Evolutionary conservation across 2,329 filamentous ascomycete genomes (phyloP).

Genomic region (Alternaria brassicae): DNA sequence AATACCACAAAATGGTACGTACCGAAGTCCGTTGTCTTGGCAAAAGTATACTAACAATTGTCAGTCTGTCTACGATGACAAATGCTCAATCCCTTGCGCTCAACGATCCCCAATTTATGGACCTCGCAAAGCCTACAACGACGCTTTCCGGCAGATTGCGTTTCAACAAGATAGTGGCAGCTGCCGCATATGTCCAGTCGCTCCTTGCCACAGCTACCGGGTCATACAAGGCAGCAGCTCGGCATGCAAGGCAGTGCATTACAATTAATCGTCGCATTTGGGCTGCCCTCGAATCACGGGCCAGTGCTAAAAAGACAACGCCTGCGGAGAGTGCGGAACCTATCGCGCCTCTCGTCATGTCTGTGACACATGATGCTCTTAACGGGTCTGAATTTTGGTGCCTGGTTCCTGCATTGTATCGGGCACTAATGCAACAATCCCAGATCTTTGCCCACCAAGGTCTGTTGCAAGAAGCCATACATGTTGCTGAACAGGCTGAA

Average conservation of each 20-base stretch:
- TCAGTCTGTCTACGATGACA: conserved; percentile 40
- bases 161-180: conserved; percentile 62
- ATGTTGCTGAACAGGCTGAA: conserved; percentile 83
- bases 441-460: conserved; percentile 83
- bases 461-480: conserved; percentile 85
- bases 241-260: conserved; percentile 58
- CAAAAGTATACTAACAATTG: conserved; percentile 19
- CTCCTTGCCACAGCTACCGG: conserved; percentile 67
- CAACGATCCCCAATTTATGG: conserved; percentile 38
- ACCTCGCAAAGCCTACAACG: conserved; percentile 40
- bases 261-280: conserved; percentile 60
- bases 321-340: conserved; percentile 21
- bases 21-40: background rate
- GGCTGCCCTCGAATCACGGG: conserved; percentile 58
- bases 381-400: conserved; percentile 79
- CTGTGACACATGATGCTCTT: conserved; percentile 54
- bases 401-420: conserved; percentile 75
- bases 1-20: conserved; percentile 66
- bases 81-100: conserved; percentile 40
- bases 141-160: conserved; percentile 45
- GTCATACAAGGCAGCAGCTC: conserved; percentile 54
- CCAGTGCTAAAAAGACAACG: conserved; percentile 26
- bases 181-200: conserved; percentile 70
- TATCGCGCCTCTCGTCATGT: conserved; percentile 44
- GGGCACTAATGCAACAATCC: conserved; percentile 75